Evolutionary conservation across 306 rosid genomes (phyloP), one percentile per base, ranked within the genome.

Genomic region (Corylus americana): DNA sequence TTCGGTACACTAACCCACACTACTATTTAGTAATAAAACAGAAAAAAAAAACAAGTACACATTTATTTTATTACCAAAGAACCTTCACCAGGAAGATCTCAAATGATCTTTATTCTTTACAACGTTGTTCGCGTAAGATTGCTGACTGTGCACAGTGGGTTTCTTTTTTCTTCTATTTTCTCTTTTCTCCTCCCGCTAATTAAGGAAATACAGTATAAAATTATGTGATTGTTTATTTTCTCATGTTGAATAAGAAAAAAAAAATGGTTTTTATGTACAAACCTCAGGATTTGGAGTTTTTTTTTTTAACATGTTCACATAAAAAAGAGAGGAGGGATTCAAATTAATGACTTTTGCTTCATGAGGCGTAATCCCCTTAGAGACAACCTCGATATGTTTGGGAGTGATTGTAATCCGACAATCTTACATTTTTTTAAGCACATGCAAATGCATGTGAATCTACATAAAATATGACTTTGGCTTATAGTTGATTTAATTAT

Each of bases 71-170:
- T 6, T 37, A 59, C 35, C 66, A 59, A 54, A 25, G 22, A 67
- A 37, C 84, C 81, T 66, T 55, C 81, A 16, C 81, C 79, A 49
- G 79, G 14, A 71, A 80, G 74, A 80, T 80, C 81, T 72, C 49
- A 63, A 22, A 25, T 58, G 16, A 53, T 53, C 57, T 42, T 31
- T 42, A 42, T 20, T 53, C 57, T 42, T 31, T 42, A 42, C 57
- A 16, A 14, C 57, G 57, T 53, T 16, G 57, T 53, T 16, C 2
- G 57, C 4, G 57, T 42, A 42, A 16, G 7, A 16, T 16, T 53
- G 57, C 57, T 53, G 57, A 16, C n/a, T 53, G 5, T 53, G n/a
- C 57, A 16, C 18, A 16, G 6, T 13, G 18, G 18, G 16, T 14
- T 53, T 53, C n/a, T 16, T 53, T 31, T 31, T 31, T 31, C 35